Base-by-base conservation (phyloP, 164 flowering plant genomes). In the Dillenia suffruticosa region DNA sequence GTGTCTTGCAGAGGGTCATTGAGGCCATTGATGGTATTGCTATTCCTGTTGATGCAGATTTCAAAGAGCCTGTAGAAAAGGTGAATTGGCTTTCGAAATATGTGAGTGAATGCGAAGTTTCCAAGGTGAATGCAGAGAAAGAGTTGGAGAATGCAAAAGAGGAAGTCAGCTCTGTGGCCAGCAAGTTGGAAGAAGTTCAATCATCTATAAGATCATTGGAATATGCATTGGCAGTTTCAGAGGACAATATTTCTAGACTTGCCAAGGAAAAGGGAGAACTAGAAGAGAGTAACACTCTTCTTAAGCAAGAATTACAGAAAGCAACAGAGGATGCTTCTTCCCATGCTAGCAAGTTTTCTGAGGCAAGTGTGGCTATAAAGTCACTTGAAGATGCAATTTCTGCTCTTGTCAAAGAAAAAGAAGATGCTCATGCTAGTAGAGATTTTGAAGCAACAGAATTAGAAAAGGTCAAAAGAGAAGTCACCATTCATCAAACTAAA, bases 31-130 rank as follows among this genome's bases (percentile, higher is more conserved):
- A 89, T 53, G 59, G 53, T 32, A 74, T 89, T 68, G 66, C 43
- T 69, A 63, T 79, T 71, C 85, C 92, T 8, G 70, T 51, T 66
- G 81, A 72, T 65, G 59, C 70, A 51, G 68, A 47, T 46, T 79
- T 76, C 71, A 74, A 82, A 57, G 89, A 86, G 26, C 93, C 95
- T 44, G 56, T 77, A 22, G 92, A 78, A 46, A 94, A 89, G 78
- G 61, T 88, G 57, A 77, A 77, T 59, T 82, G 88, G 88, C 63
- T 92, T 68, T 73, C 74, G 26, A 76, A 69, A 19, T 74, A 72
- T 69, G 44, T 84, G 13, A 64, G 55, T 63, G 86, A 86, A 65
- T 79, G 69, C 63, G 75, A 83, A 67, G 59, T 49, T 58, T 76
- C 78, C 44, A 81, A 76, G 68, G 49, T 49, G 12, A 52, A 26